Conservation (phyloP, 2,329 filamentous ascomycete genomes). For the Pseudonectria foliicola region DNA sequence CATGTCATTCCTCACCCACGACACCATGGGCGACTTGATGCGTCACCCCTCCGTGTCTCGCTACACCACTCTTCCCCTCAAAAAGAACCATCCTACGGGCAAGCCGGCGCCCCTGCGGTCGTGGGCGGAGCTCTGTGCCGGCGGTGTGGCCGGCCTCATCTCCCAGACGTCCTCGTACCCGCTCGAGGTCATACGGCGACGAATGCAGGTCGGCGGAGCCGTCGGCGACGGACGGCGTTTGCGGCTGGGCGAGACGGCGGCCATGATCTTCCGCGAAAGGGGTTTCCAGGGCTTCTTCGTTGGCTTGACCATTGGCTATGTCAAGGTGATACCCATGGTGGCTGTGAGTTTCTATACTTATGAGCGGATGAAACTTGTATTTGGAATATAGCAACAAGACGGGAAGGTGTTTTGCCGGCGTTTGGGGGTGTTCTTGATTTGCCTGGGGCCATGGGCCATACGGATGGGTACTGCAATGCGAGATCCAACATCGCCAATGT, state of each 20-base stretch:
- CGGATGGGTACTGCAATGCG: no score
- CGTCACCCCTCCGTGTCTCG: conserved; percentile 59
- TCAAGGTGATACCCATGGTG: conserved; percentile 86
- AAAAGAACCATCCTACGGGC: conserved; percentile 42
- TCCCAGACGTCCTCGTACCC: conserved; percentile 92
- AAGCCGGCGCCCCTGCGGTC: conserved; percentile 69
- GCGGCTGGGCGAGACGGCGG: conserved; percentile 70
- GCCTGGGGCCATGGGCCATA: conserved; percentile 7
- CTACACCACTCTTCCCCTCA: conserved; percentile 68
- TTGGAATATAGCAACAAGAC: conserved; percentile 50
- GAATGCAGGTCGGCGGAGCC: conserved; percentile 95
- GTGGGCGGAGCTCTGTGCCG: conserved; percentile 80
- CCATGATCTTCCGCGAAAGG: conserved; percentile 65
- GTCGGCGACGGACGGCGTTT: conserved; percentile 82
- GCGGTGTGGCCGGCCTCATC: conserved; percentile 79
- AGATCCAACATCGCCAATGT: no score
- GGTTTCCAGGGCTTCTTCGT: conserved; percentile 84
- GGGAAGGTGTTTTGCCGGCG: conserved; percentile 12
- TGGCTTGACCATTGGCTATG: conserved; percentile 87
- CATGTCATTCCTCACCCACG: conserved; percentile 91
- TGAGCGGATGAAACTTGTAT: conserved; percentile 53
- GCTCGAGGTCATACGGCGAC: conserved; percentile 79
- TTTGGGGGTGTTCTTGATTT: conserved; percentile 15
- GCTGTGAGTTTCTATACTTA: conserved; percentile 64
- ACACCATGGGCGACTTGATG: conserved; percentile 78